Percentiles rank a stretch among this genome's conserved stretches.
These are phyloP conservation scores for Elongisporangium undulatum DNA, from an alignment of 352 stramenopile species.

Conservation along the genomic window DNA sequence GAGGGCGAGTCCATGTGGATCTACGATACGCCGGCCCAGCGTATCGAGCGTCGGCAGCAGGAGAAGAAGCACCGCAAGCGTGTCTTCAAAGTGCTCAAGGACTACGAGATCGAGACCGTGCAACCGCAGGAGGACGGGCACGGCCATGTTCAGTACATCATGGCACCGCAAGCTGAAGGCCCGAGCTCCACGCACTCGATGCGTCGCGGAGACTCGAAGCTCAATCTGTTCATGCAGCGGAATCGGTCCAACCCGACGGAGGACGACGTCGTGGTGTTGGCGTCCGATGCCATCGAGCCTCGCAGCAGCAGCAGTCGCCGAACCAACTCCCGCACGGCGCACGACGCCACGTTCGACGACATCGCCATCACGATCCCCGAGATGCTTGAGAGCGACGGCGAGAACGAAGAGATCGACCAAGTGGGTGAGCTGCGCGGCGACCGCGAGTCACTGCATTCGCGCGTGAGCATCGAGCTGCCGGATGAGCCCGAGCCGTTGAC, in stretches of 20 bases:
- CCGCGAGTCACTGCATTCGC: neutral
- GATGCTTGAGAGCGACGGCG: neutral
- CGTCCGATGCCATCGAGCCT: slow-evolving; percentile 14
- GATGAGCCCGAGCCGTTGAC: neutral
- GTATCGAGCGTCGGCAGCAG: slow-evolving; percentile 39
- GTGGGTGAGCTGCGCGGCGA: neutral
- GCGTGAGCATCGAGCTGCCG: neutral
- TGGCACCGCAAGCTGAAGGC: neutral
- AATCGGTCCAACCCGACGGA: slow-evolving; percentile 1
- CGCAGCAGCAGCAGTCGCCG: neutral
- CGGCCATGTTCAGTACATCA: slow-evolving; percentile 4
- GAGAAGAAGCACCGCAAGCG: slow-evolving; percentile 49
- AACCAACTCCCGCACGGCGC: neutral
- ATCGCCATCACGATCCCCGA: neutral
- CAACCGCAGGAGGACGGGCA: slow-evolving; percentile 6
- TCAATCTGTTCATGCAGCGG: neutral
- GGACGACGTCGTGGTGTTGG: slow-evolving; percentile 14
- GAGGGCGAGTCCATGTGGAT: slow-evolving; percentile 50
- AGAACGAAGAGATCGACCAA: neutral
- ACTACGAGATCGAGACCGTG: slow-evolving; percentile 45
- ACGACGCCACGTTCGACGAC: neutral
- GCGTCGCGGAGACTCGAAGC: neutral
- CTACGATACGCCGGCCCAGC: slow-evolving; percentile 44
- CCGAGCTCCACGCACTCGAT: slow-evolving; percentile 7
- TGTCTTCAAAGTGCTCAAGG: slow-evolving; percentile 46